Conservation (phyloP, 1,139 yeast species). For the Saccharomyces uvarum region DNA sequence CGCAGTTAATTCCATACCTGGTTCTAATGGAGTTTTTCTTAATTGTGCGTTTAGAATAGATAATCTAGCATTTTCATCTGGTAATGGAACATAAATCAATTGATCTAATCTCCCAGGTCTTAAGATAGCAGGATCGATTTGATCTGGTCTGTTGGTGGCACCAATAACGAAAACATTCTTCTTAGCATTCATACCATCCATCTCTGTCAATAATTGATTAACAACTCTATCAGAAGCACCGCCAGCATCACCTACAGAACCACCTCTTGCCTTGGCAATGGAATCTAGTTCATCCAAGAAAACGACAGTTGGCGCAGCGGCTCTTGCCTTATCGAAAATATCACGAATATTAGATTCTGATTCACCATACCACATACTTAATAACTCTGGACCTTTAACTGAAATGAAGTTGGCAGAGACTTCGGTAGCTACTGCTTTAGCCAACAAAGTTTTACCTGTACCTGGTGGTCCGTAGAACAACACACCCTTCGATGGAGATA, state of each 20-base stretch:
- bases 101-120: slow-evolving; percentile 99
- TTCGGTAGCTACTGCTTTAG: slow-evolving; percentile 97
- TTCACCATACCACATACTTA: slow-evolving; percentile 99
- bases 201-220: slow-evolving; percentile 93
- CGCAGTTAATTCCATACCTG: slow-evolving; percentile 80
- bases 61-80: slow-evolving; percentile 89
- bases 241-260: slow-evolving; percentile 87
- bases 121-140: slow-evolving; percentile 94
- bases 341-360: slow-evolving; percentile 95
- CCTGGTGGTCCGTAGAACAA: slow-evolving; percentile 99
- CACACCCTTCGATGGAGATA: slow-evolving; percentile 96
- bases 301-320: slow-evolving; percentile 97
- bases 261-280: slow-evolving; percentile 96
- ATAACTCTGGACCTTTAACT: slow-evolving; percentile 93
- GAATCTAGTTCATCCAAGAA: slow-evolving; percentile 97
- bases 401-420: slow-evolving; percentile 94
- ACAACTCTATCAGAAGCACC: slow-evolving; percentile 98
- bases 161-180: slow-evolving; percentile 98
- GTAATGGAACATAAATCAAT: slow-evolving; percentile 95
- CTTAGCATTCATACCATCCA: slow-evolving; percentile 99
- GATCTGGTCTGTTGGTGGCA: slow-evolving; percentile 98
- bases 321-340: slow-evolving; percentile 95
- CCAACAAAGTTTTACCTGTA: slow-evolving; percentile 96
- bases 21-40: slow-evolving; percentile 97
- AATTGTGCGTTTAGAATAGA: slow-evolving; percentile 92